Percentiles rank a stretch among this genome's conserved stretches.
Conservation (phyloP, 495 filamentous ascomycete genomes). For the Chaetomium tenue region DNA sequence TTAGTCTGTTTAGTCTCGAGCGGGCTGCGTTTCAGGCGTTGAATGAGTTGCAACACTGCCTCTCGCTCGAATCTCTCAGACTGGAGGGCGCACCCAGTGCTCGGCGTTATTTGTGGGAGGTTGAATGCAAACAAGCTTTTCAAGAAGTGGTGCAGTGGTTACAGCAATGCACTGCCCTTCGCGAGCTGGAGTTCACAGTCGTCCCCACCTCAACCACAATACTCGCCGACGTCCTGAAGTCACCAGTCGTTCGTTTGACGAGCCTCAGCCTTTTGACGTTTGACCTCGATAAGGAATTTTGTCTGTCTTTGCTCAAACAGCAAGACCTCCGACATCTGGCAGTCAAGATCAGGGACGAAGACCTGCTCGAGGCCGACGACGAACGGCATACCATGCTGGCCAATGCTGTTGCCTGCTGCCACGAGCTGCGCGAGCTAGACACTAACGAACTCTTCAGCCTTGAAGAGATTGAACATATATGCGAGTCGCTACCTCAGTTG, state of each 20-base stretch:
- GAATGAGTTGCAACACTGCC: conserved; percentile 47
- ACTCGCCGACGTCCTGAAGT: conserved; percentile 50
- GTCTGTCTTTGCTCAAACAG: conserved; percentile 30
- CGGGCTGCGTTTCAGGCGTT: conserved; percentile 50
- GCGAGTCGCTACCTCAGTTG: conserved; percentile 44
- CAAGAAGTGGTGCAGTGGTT: conserved; percentile 56
- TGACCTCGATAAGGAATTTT: conserved; percentile 24
- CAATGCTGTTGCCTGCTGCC: conserved; percentile 45
- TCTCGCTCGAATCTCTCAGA: conserved; percentile 48
- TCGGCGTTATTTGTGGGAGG: conserved; percentile 38
- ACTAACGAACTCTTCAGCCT: conserved; percentile 28
- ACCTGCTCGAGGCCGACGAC: conserved; percentile 42
- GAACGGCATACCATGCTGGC: conserved; percentile 44
- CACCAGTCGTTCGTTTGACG: conserved; percentile 31
- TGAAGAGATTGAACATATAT: conserved; percentile 16
- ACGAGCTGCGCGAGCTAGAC: conserved; percentile 33
- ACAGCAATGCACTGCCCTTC: conserved; percentile 54
- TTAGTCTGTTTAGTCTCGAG: conserved; percentile 54
- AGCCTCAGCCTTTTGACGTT: conserved; percentile 27
- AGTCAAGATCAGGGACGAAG: conserved; percentile 52
- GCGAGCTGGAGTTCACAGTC: conserved; percentile 48
- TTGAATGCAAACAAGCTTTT: conserved; percentile 49
- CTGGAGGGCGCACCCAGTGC: conserved; percentile 1
- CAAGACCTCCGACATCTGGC: conserved; percentile 34
- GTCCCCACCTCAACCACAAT: conserved; percentile 54